phyloP scores from a whole-genome alignment of 1,139 yeast genomes.

The Scheffersomyces parashehatae region DNA sequence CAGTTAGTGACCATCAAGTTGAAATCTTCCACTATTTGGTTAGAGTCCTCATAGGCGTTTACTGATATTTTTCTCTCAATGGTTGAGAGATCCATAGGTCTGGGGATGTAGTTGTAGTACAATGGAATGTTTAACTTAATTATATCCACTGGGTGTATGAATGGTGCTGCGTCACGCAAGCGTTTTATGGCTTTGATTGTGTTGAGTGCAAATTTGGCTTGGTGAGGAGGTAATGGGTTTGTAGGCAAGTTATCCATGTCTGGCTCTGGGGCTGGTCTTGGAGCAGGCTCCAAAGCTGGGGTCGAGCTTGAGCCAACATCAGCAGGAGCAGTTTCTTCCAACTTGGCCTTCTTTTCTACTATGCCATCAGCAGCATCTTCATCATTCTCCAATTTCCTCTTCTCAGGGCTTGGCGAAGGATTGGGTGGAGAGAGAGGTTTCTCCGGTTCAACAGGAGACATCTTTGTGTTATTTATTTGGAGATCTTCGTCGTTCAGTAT shows the following conservation, averaged over 20 bases:
- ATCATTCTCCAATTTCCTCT: constrained; percentile 32
- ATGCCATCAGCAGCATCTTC: constrained; percentile 6
- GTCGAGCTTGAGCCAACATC: constrained; percentile 4
- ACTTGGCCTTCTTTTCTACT: background rate
- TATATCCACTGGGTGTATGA: constrained; percentile 85
- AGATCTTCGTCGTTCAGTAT: constrained; percentile 6
- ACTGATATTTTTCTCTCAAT: constrained; percentile 75
- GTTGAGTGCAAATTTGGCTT: constrained; percentile 67
- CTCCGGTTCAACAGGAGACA: constrained; percentile 21
- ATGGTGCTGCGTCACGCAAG: constrained; percentile 90
- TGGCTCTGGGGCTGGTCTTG: constrained; percentile 70
- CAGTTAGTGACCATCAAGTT: constrained; percentile 85
- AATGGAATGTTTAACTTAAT: constrained; percentile 88
- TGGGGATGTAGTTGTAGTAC: constrained; percentile 75
- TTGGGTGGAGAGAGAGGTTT: constrained; percentile 49
- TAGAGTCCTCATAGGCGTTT: constrained; percentile 70
- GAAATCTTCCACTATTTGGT: constrained; percentile 75
- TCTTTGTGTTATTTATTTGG: constrained; percentile 4
- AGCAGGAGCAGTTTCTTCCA: background rate
- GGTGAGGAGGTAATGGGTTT: constrained; percentile 84
- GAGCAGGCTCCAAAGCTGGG: constrained; percentile 54
- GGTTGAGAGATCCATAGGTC: constrained; percentile 94
- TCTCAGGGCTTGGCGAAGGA: constrained; percentile 47
- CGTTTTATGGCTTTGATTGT: constrained; percentile 81
- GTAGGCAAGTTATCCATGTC: constrained; percentile 67